phyloP scores from a whole-genome alignment of 208 protist genomes.

The Crithidia sp. region DNA sequence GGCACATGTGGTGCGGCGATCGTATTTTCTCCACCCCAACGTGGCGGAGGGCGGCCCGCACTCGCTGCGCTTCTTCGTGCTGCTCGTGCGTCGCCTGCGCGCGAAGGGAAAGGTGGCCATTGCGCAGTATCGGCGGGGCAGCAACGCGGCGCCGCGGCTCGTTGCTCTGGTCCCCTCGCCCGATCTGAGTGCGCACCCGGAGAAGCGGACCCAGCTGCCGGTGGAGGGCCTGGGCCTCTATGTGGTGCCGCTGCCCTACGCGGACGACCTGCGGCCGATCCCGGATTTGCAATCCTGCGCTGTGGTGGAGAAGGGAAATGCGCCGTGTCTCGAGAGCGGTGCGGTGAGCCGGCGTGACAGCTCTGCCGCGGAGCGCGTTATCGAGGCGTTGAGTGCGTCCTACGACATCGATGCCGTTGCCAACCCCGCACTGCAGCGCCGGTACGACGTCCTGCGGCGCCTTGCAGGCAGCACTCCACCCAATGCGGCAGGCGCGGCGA shows the following conservation, averaged over 20 bases:
- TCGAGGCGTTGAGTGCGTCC: constrained; percentile 53
- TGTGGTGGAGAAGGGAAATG: not conserved
- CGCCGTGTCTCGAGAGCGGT: constrained; percentile 15
- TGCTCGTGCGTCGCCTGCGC: constrained; percentile 63
- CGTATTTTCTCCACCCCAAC: constrained; percentile 66
- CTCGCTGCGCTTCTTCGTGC: constrained; percentile 67
- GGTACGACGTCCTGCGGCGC: constrained; percentile 52
- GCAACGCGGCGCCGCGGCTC: constrained; percentile 49
- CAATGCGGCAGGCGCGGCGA: too few species aligned
- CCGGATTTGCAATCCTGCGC: constrained; percentile 30
- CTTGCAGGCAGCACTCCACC: constrained; percentile 36
- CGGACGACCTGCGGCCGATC: constrained; percentile 71
- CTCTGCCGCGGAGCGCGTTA: constrained; percentile 41
- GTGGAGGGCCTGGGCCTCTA: constrained; percentile 80
- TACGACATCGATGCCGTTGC: constrained; percentile 66
- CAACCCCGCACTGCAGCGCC: constrained; percentile 81
- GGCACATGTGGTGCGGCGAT: constrained; percentile 51
- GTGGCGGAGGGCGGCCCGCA: constrained; percentile 37
- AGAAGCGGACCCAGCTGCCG: constrained; percentile 28
- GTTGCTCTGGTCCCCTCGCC: constrained; percentile 79
- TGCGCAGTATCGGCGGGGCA: constrained; percentile 53
- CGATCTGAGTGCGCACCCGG: constrained; percentile 17
- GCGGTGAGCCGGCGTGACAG: constrained; percentile 11
- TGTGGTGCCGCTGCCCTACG: constrained; percentile 83
- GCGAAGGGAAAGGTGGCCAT: constrained; percentile 68